Evolutionary conservation across 225 moss, liverwort and hornwort species (phyloP).

Genomic region (Thuidium tamariscinum): DNA sequence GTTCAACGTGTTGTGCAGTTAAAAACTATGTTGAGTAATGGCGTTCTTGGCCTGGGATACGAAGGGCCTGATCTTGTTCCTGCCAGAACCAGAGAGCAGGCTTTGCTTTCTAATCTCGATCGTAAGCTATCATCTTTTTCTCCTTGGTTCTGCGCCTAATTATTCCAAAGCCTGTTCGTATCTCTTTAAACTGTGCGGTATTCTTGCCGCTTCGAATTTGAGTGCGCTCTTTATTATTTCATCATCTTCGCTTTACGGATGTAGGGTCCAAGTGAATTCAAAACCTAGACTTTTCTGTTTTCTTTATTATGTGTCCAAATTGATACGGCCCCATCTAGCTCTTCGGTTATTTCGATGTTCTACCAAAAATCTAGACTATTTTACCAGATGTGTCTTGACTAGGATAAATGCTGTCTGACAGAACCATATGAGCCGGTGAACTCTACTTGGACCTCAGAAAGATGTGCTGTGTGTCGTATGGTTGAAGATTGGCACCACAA

Average conservation of each 20-base stretch:
- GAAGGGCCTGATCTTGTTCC: slow-evolving; percentile 76
- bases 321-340: background rate
- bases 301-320: background rate
- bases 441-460: slow-evolving; percentile 93
- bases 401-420: slow-evolving; percentile 9
- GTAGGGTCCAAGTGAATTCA: background rate
- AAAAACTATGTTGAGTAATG: slow-evolving; percentile 56
- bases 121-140: slow-evolving; percentile 31
- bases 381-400: background rate
- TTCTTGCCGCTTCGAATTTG: background rate
- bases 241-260: background rate
- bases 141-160: background rate
- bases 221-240: background rate
- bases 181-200: background rate
- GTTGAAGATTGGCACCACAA: slow-evolving; percentile 99
- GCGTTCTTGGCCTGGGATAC: slow-evolving; percentile 81
- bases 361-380: background rate
- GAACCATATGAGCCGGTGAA: slow-evolving; percentile 78
- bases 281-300: background rate
- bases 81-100: slow-evolving; percentile 65
- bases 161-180: background rate
- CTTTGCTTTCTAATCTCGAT: slow-evolving; percentile 65
- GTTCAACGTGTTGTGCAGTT: slow-evolving; percentile 46
- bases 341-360: background rate
- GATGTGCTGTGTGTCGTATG: slow-evolving; percentile 98